Evolutionary conservation across 83 land plant genomes (phyloP), one percentile per base, ranked within the genome.

Genomic region (Picea abies): DNA sequence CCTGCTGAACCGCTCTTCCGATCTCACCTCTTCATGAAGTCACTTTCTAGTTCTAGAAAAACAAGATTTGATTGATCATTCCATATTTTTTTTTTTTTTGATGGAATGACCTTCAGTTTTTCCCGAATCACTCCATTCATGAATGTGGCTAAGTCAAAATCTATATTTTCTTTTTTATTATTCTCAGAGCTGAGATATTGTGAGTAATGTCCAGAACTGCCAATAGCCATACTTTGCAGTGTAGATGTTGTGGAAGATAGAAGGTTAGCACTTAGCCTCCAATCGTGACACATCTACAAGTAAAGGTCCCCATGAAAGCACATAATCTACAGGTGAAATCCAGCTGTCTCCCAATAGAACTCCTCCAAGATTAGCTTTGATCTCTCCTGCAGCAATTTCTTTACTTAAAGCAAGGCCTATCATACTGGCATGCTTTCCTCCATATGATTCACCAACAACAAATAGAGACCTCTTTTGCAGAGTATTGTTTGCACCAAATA

Each of bases 381-480:
- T 69, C 58, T 85, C 37, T 8, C 94, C 94, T 23, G 85, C 76
- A 64, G 86, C 81, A 19, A 90, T 91, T 35, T 89, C 90, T 66
- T 85, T 84, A 20, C 90, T 69, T 35, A 92, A 80, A 52, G 92
- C 89, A 63, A 96, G 73, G 12, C 90, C 94, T 26, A 86, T 85
- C 58, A 90, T 88, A 29, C 88, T 92, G 62, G 97, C 95, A 87
- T 84, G 90, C 81, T 93, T 96, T 56, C 99, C 97, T 61, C 99
- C 99, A 88, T 96, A 96, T 61, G 97, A 94, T 87, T 96, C 97
- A 71, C 97, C 97, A 37, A 93, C 91, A 19, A 96, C 62, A 62
- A 80, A 96, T 39, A 96, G 84, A 63, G 95, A 93, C 67, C 87
- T 91, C 35, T 84, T 89, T 68, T 89, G 91, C 4, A 96, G 88